These are phyloP conservation scores for Phytophthora uliginosa DNA, from an alignment of 352 stramenopile genomes.

Conservation along the genomic window DNA sequence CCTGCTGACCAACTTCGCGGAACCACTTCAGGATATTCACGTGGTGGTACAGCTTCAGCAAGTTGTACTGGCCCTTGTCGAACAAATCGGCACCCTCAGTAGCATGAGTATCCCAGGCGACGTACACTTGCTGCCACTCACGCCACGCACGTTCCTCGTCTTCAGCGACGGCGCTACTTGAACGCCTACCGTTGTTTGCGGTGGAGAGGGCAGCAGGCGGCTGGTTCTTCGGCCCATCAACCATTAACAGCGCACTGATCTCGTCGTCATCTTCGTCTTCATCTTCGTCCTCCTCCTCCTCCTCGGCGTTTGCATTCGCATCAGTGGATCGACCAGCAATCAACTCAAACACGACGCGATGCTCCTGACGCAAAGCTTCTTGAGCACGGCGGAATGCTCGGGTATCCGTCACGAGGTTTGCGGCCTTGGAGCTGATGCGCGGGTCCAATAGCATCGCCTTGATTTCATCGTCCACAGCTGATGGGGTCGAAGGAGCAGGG, in stretches of 20 bases:
- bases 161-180: slow-evolving; percentile 23
- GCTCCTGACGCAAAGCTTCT: slow-evolving; percentile 43
- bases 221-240: slow-evolving; percentile 48
- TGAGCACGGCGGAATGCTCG: slow-evolving; percentile 30
- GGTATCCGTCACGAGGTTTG: slow-evolving; percentile 33
- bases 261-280: slow-evolving; percentile 41
- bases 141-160: slow-evolving; percentile 44
- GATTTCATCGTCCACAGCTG: slow-evolving; percentile 33
- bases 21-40: slow-evolving; percentile 56
- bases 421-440: slow-evolving; percentile 47
- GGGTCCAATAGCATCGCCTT: slow-evolving; percentile 56
- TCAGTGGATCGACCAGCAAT: slow-evolving; percentile 19
- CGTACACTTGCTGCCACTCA: slow-evolving; percentile 46
- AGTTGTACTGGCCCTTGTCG: slow-evolving; percentile 53
- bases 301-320: not conserved
- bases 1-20: slow-evolving; percentile 36
- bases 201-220: slow-evolving; percentile 25
- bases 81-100: slow-evolving; percentile 38
- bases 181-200: slow-evolving; percentile 20
- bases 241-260: slow-evolving; percentile 44
- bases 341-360: slow-evolving; percentile 42
- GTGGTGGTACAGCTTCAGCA: slow-evolving; percentile 52
- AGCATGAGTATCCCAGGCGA: slow-evolving; percentile 44
- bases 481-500: slow-evolving; percentile 12
- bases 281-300: slow-evolving; percentile 14